Evolutionary conservation across 768 basidiomycete genomes (phyloP).

Genomic region (Amanita rimosa): DNA sequence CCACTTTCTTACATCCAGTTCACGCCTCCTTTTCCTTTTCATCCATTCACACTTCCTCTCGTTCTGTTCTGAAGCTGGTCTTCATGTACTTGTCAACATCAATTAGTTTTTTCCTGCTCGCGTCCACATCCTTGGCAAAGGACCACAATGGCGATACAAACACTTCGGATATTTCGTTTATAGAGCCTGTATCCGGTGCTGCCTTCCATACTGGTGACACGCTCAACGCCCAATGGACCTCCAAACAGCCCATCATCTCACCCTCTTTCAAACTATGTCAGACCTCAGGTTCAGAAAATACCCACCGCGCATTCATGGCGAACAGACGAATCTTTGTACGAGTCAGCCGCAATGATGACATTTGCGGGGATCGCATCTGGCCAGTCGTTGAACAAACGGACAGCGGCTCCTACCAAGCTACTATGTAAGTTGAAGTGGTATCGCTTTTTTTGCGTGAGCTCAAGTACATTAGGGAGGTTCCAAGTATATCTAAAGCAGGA

Average conservation of each 20-base stretch:
- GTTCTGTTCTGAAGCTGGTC: background rate
- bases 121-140: background rate
- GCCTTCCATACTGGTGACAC: background rate
- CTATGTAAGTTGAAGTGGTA: background rate
- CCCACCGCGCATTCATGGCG: background rate
- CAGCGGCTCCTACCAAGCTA: background rate
- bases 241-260: background rate
- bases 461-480: background rate
- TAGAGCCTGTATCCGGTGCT: background rate
- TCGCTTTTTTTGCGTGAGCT: background rate
- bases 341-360: background rate
- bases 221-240: background rate
- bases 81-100: background rate
- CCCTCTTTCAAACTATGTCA: slow-evolving; percentile 2
- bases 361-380: background rate
- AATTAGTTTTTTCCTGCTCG: background rate
- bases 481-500: background rate
- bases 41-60: background rate
- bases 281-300: background rate
- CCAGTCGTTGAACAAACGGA: background rate
- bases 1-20: too few relatives aligned
- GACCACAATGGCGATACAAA: background rate
- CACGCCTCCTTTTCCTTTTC: too few relatives aligned
- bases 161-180: background rate
- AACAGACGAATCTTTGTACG: background rate